Evolutionary conservation across 805 yeast genomes (phyloP).

Genomic region (Candida ponderosae): DNA sequence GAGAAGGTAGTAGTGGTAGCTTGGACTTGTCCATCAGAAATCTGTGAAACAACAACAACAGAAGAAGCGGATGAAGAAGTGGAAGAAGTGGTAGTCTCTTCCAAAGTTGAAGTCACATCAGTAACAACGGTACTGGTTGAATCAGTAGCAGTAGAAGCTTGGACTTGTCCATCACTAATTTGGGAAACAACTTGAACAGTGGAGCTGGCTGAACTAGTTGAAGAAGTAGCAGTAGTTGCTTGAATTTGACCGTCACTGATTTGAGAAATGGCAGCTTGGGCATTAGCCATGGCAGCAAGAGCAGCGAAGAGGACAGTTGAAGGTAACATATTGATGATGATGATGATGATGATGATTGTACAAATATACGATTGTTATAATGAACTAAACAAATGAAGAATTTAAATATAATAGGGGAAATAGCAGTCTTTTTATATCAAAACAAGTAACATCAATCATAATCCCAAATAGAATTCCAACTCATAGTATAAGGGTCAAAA

Average conservation of each 20-base stretch:
- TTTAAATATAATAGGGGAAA: too few relatives aligned
- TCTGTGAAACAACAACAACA: constrained; percentile 32
- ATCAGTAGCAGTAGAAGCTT: constrained; percentile 14
- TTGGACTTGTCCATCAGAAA: constrained; percentile 54
- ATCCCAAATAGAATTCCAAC: too few relatives aligned
- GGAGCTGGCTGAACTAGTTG: constrained; percentile 24
- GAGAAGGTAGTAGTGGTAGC: constrained; percentile 10
- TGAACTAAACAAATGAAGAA: too few relatives aligned
- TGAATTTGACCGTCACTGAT: constrained; percentile 41
- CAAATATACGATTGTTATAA: too few relatives aligned
- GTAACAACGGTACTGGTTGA: constrained; percentile 22
- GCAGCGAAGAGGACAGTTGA: too few relatives aligned
- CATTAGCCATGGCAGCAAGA: constrained; percentile 16
- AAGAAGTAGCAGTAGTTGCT: constrained; percentile 26
- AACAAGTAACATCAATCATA: too few relatives aligned
- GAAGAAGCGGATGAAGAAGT: constrained; percentile 19
- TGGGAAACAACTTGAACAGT: constrained; percentile 34
- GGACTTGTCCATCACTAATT: constrained; percentile 31
- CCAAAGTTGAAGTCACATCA: constrained; percentile 18
- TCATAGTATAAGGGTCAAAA: too few relatives aligned
- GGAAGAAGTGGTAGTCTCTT: constrained; percentile 34
- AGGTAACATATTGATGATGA: too few relatives aligned
- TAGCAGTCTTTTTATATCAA: too few relatives aligned
- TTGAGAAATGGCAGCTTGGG: constrained; percentile 30
- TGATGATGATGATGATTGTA: too few relatives aligned